Evolutionary conservation across 2,329 filamentous ascomycete species (phyloP).

Genomic region (Phoma sp.): DNA sequence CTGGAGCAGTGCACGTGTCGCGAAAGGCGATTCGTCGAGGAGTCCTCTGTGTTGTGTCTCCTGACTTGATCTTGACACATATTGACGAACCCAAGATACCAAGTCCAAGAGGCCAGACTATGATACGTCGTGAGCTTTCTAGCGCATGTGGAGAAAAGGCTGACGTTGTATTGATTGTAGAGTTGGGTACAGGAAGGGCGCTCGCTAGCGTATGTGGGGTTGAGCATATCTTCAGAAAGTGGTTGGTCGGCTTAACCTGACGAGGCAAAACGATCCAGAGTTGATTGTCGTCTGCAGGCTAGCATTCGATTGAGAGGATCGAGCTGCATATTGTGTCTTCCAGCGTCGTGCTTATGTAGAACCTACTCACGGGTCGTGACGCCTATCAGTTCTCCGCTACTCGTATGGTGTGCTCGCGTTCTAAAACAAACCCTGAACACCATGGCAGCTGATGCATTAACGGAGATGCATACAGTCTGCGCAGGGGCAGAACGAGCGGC

Average conservation of each 20-base stretch:
- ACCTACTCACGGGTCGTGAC: not conserved
- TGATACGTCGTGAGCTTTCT: conserved; percentile 30
- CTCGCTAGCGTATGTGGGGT: conserved; percentile 38
- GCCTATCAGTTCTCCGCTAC: not conserved
- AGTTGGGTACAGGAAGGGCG: conserved; percentile 23
- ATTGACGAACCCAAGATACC: conserved; percentile 5
- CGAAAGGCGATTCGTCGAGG: conserved; percentile 22
- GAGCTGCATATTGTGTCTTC: not conserved
- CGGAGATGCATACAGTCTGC: not conserved
- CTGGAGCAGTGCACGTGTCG: not conserved
- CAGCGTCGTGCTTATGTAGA: not conserved
- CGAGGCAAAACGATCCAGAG: conserved; percentile 29
- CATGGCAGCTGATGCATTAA: not conserved
- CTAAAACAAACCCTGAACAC: not conserved
- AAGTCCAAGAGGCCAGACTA: conserved; percentile 9
- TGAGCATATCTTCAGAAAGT: conserved; percentile 21
- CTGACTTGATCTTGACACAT: conserved; percentile 26
- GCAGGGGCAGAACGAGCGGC: not conserved
- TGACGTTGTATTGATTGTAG: conserved; percentile 29
- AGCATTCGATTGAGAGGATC: not conserved
- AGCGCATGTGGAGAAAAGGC: conserved; percentile 39
- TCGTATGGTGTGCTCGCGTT: not conserved
- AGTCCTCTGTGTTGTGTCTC: conserved; percentile 5
- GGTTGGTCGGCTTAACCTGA: conserved; percentile 25
- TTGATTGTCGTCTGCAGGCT: not conserved